phyloP scores from a whole-genome alignment of 2,329 filamentous ascomycete genomes.

The Claviceps monticola region DNA sequence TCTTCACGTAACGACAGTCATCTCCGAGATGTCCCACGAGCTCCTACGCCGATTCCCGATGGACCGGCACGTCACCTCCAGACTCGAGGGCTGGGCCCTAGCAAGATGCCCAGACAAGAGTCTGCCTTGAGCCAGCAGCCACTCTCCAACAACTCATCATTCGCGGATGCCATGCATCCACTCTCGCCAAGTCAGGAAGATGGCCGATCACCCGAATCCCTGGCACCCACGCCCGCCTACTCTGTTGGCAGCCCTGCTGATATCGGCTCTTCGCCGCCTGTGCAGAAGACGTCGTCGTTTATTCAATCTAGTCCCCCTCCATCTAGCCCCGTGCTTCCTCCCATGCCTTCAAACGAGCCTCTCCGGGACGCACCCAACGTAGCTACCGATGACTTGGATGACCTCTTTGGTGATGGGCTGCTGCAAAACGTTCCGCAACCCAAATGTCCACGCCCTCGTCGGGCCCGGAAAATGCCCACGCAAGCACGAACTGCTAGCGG shows the following conservation, averaged over 20 bases:
- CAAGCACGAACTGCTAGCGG: slow-evolving; percentile 22
- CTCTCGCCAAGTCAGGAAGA: slow-evolving; percentile 33
- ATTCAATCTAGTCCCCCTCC: slow-evolving; percentile 48
- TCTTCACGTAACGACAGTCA: slow-evolving; percentile 29
- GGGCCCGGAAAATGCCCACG: slow-evolving; percentile 11
- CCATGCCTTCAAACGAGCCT: slow-evolving; percentile 45
- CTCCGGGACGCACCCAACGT: slow-evolving; percentile 65
- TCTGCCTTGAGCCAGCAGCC: slow-evolving; percentile 43
- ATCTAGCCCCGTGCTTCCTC: slow-evolving; percentile 66
- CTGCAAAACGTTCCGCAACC: slow-evolving; percentile 25
- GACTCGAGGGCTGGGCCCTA: slow-evolving; percentile 18
- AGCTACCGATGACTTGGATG: slow-evolving; percentile 65
- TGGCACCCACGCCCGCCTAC: slow-evolving; percentile 35
- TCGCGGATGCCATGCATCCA: slow-evolving; percentile 23
- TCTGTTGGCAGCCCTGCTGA: slow-evolving; percentile 60
- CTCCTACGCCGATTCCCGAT: slow-evolving; percentile 61
- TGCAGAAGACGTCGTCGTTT: slow-evolving; percentile 48
- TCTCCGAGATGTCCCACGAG: slow-evolving; percentile 59
- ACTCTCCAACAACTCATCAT: slow-evolving; percentile 33
- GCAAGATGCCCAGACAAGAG: slow-evolving; percentile 38
- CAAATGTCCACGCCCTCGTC: slow-evolving; percentile 10
- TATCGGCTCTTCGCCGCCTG: slow-evolving; percentile 81
- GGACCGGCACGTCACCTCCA: slow-evolving; percentile 14
- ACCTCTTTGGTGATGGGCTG: slow-evolving; percentile 50
- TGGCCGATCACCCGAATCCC: slow-evolving; percentile 40